phyloP scores from a whole-genome alignment of 139 green algal genomes.

The Zygnema circumcarinatum region DNA sequence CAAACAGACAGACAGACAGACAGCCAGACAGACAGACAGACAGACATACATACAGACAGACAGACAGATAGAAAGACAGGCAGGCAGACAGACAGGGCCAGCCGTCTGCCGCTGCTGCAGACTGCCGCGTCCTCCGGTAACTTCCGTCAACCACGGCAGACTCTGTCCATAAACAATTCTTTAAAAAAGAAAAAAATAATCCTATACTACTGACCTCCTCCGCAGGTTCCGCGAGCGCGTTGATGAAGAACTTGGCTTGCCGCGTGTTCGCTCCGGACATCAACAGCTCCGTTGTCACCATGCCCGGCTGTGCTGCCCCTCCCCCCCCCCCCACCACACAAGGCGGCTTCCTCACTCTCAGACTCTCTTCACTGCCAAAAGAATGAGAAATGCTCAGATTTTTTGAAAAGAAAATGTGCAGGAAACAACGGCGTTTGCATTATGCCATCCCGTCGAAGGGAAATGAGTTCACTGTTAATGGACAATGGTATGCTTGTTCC shows the following conservation, averaged over 20 bases:
- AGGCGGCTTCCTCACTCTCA: too few species aligned
- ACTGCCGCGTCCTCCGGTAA: too few species aligned
- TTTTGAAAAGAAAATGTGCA: too few species aligned
- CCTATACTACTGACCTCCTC: background rate
- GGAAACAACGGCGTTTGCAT: too few species aligned
- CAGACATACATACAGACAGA: background rate
- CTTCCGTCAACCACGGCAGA: too few species aligned
- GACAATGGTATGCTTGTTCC: background rate
- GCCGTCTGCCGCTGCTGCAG: too few species aligned
- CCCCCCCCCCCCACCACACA: background rate
- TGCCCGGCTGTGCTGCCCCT: slow-evolving; percentile 69
- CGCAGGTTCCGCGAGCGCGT: slow-evolving; percentile 84
- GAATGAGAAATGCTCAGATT: too few species aligned
- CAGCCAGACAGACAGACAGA: background rate
- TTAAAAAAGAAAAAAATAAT: background rate
- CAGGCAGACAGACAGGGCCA: background rate
- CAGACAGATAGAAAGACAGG: background rate
- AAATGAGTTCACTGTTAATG: too few species aligned
- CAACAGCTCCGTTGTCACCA: slow-evolving; percentile 94
- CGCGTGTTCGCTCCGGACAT: slow-evolving; percentile 75
- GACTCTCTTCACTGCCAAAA: too few species aligned
- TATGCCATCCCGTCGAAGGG: too few species aligned
- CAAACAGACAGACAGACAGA: background rate
- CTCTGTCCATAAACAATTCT: too few species aligned
- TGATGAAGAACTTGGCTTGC: slow-evolving; percentile 93